These are phyloP conservation scores for Pseudohalonectria lignicola DNA, from an alignment of 2,329 filamentous ascomycete species.

Conservation along the genomic window DNA sequence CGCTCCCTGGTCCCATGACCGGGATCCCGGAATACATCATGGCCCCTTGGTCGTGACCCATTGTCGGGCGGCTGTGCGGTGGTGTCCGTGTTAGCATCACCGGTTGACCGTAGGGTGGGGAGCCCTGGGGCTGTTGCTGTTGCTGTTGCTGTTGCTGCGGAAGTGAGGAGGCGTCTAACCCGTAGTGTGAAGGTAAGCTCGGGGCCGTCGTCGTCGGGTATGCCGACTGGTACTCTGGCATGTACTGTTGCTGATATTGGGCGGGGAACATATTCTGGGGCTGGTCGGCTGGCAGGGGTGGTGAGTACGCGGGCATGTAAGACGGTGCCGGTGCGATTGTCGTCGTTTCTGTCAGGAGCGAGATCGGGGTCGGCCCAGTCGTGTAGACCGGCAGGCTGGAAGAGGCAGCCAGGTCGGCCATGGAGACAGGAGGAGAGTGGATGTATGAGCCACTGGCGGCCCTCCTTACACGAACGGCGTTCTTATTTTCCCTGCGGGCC, in stretches of 20 bases:
- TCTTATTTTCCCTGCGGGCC: conserved; percentile 46
- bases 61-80: not conserved
- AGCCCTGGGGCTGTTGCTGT: not conserved
- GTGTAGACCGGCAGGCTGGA: conserved; percentile 38
- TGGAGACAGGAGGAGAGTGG: conserved; percentile 26
- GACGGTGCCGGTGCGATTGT: conserved; percentile 21
- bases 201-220: conserved; percentile 15
- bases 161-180: too few species aligned
- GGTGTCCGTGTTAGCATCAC: not conserved
- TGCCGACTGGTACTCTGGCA: conserved; percentile 15
- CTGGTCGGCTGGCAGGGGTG: conserved; percentile 34
- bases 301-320: conserved; percentile 40
- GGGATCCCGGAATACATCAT: too few species aligned
- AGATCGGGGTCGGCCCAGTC: conserved; percentile 36
- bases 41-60: too few species aligned
- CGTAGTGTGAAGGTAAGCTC: conserved; percentile 17
- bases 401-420: conserved; percentile 28
- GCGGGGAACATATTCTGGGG: conserved; percentile 19
- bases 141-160: too few species aligned
- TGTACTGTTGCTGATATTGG: conserved; percentile 20
- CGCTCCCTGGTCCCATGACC: not conserved
- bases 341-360: conserved; percentile 37
- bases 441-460: conserved; percentile 26
- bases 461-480: conserved; percentile 37
- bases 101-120: not conserved